Base-by-base conservation (phyloP, 1,139 yeast genomes). In the Scheffersomyces parashehatae region DNA sequence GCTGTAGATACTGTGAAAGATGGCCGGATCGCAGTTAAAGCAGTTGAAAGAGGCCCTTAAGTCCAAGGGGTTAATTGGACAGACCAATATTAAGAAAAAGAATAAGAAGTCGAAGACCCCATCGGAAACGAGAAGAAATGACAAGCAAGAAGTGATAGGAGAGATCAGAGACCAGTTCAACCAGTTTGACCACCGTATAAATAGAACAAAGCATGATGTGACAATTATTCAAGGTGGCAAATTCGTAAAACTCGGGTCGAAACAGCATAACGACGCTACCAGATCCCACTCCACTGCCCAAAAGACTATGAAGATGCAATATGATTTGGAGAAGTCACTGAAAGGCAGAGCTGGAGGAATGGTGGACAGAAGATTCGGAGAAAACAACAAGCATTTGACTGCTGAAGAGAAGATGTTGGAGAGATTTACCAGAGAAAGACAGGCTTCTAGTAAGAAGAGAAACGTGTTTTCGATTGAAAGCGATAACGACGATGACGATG, bases 381-480 rank as follows among this genome's bases (percentile, higher is more conserved):
- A 93, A 60, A 79, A 81, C 55, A 84, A 88, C 64, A 70, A 78
- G 30, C 68, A 76, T 39, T 60, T 95, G 73, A 80, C 85, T 15
- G 83, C 83, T 11, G 99, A 95, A 64, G 97, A 93, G 57, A 88
- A 87, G 63, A 91, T 91, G 97, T 78, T 93, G 67, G 96, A 87
- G 58, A 83, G 99, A 69, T 95, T 89, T 68, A 88, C 97, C 1
- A 79, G 84, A 47, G 99, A 93, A 70, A 79, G 88, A 62, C 95
- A 88, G 62, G 59, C 72, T 24, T 75, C 79, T 41, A 68, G 81
- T 2, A 60, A 62, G 39, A 81, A 75, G 55, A 70, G 70, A 46
- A 77, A 82, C 38, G 63, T 82, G 44, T 91, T 83, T 62, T 83
- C 88, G 48, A 72, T 91, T 49, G 77, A 66, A 35, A 70, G 77